Percentiles rank a stretch among this genome's conserved stretches.
phyloP scores from a whole-genome alignment of 1,139 yeast genomes.

The Debaryomyces udenii region DNA sequence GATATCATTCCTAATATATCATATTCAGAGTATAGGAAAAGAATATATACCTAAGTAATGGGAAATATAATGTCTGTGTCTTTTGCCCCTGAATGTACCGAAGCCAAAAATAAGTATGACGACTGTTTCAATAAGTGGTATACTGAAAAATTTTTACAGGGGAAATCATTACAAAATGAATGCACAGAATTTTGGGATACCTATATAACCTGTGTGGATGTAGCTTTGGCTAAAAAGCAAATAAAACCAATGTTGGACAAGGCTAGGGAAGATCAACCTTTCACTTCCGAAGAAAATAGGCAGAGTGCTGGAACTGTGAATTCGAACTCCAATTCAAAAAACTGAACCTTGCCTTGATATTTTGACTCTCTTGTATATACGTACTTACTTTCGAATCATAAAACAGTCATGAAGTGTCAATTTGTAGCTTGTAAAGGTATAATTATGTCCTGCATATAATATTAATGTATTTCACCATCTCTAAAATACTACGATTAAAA shows the following conservation, averaged over 20 bases:
- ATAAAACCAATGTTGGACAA: slow-evolving; percentile 86
- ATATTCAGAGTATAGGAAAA: background rate
- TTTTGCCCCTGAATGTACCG: slow-evolving; percentile 96
- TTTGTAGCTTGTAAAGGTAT: background rate
- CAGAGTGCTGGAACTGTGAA: slow-evolving; percentile 20
- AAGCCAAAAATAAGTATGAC: slow-evolving; percentile 80
- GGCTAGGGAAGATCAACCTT: slow-evolving; percentile 91
- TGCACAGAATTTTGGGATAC: slow-evolving; percentile 89
- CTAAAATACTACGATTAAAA: background rate
- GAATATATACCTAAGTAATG: slow-evolving; percentile 37
- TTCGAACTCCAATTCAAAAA: slow-evolving; percentile 8
- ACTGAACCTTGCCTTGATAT: slow-evolving; percentile 1
- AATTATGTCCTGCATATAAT: background rate
- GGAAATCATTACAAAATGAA: slow-evolving; percentile 76
- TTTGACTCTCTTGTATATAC: slow-evolving; percentile 6
- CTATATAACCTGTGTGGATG: slow-evolving; percentile 83
- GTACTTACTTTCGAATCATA: too few species aligned
- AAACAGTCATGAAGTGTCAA: background rate
- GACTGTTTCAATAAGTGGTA: slow-evolving; percentile 95
- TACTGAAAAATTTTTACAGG: slow-evolving; percentile 81
- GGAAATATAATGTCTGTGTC: slow-evolving; percentile 88
- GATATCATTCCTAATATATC: background rate
- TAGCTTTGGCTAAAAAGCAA: slow-evolving; percentile 70
- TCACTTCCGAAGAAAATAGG: slow-evolving; percentile 43
- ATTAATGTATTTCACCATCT: background rate